These are phyloP conservation scores for Hippophae rhamnoides DNA, from an alignment of 306 rosid genomes.

Conservation along the genomic window DNA sequence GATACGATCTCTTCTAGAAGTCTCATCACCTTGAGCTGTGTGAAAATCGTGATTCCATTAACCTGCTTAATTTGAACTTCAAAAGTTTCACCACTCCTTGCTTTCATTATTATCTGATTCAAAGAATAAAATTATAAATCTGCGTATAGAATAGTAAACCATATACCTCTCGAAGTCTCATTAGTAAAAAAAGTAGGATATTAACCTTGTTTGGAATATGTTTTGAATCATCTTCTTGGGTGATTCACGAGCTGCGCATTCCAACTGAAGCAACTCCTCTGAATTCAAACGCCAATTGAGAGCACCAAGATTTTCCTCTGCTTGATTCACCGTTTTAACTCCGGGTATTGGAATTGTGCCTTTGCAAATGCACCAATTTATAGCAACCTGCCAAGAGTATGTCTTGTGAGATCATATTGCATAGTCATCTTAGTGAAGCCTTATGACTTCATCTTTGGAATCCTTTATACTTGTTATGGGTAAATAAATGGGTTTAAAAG, in stretches of 20 bases:
- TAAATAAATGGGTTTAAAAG: too few species aligned
- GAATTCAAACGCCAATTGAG: slow-evolving; percentile 68
- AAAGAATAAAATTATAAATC: neutral
- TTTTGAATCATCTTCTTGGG: slow-evolving; percentile 81
- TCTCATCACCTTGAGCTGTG: too few species aligned
- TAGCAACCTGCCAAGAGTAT: slow-evolving; percentile 58
- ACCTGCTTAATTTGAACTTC: too few species aligned
- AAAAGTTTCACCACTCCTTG: too few species aligned
- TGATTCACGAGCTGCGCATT: slow-evolving; percentile 53
- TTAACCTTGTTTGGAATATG: slow-evolving; percentile 72
- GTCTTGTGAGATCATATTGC: neutral
- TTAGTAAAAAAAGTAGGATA: neutral
- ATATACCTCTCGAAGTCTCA: neutral
- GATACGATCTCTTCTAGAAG: too few species aligned
- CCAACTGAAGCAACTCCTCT: slow-evolving; percentile 54
- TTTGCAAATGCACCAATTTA: slow-evolving; percentile 87
- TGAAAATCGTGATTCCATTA: too few species aligned
- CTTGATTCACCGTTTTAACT: slow-evolving; percentile 74
- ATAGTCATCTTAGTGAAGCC: too few species aligned
- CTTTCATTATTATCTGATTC: neutral
- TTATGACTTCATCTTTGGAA: too few species aligned
- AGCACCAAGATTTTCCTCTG: slow-evolving; percentile 80
- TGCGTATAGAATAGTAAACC: too few species aligned
- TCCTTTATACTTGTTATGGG: too few species aligned
- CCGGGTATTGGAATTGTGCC: slow-evolving; percentile 89